Evolutionary conservation across 2,329 filamentous ascomycete genomes (phyloP).

Genomic region (Didymella exigua): DNA sequence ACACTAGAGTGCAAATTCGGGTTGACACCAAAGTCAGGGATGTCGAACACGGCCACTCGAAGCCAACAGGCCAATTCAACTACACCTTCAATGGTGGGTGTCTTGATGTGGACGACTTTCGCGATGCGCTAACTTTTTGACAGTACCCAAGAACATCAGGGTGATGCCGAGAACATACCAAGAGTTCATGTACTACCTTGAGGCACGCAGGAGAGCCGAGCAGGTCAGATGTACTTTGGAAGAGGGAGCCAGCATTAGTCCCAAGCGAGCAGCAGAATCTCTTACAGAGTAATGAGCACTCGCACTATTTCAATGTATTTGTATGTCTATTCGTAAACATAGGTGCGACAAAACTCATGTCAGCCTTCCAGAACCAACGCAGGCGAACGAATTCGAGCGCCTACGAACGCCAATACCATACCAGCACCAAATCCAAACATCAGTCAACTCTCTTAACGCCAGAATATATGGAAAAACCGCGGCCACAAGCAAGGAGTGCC

Average conservation of each 20-base stretch:
- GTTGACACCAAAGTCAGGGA: slow-evolving; percentile 75
- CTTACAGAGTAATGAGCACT: slow-evolving; percentile 41
- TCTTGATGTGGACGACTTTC: background rate
- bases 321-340: no score
- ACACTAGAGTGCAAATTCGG: slow-evolving; percentile 70
- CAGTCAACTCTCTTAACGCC: background rate
- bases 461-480: background rate
- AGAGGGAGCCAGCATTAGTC: slow-evolving; percentile 36
- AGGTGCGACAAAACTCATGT: background rate
- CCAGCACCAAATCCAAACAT: background rate
- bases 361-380: background rate
- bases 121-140: background rate
- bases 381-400: background rate
- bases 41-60: slow-evolving; percentile 71
- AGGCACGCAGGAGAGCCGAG: slow-evolving; percentile 62
- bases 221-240: slow-evolving; percentile 51
- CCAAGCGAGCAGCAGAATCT: slow-evolving; percentile 42
- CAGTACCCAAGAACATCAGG: slow-evolving; percentile 67
- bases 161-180: slow-evolving; percentile 69
- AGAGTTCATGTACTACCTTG: slow-evolving; percentile 70
- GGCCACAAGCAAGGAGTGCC: background rate
- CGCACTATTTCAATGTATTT: background rate
- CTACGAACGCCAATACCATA: background rate
- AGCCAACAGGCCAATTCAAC: slow-evolving; percentile 75
- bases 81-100: slow-evolving; percentile 64